phyloP scores from a whole-genome alignment of 257 asterid genomes.

The Gentiana macrophylla region DNA sequence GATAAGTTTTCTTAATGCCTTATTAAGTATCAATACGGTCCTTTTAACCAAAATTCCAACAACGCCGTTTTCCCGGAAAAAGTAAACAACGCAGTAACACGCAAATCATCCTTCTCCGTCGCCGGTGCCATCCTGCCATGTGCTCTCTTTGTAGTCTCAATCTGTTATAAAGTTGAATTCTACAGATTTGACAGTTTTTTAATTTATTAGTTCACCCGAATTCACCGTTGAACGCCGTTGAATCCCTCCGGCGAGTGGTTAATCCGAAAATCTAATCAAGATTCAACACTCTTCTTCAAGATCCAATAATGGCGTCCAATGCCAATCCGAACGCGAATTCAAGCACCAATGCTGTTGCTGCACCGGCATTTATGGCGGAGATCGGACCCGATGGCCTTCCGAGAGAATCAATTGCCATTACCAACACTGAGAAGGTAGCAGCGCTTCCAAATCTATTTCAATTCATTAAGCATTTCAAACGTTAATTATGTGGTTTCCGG shows the following conservation, averaged over 20 bases:
- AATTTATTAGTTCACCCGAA: too few relatives aligned
- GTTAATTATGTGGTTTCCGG: background rate
- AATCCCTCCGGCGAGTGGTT: too few relatives aligned
- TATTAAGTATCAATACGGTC: too few relatives aligned
- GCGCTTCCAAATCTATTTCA: background rate
- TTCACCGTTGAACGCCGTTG: too few relatives aligned
- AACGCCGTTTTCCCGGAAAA: too few relatives aligned
- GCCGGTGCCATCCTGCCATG: constrained; percentile 3
- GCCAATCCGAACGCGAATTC: constrained; percentile 21
- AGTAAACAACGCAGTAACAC: background rate
- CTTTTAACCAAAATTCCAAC: too few relatives aligned
- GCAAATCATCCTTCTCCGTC: background rate
- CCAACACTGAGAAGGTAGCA: constrained; percentile 74
- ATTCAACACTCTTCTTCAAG: constrained; percentile 1
- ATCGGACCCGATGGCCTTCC: constrained; percentile 93
- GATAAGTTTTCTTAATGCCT: too few relatives aligned
- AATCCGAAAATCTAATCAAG: background rate
- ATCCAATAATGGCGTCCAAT: constrained; percentile 28
- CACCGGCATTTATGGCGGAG: constrained; percentile 38
- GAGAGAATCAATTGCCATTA: constrained; percentile 67
- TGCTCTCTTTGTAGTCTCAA: background rate
- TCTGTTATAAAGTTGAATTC: too few relatives aligned
- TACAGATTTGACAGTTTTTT: too few relatives aligned
- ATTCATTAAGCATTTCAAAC: background rate
- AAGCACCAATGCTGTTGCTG: constrained; percentile 20